These are phyloP conservation scores for Penicillium expansum DNA, from an alignment of 2,329 filamentous ascomycete species.

Conservation along the genomic window DNA sequence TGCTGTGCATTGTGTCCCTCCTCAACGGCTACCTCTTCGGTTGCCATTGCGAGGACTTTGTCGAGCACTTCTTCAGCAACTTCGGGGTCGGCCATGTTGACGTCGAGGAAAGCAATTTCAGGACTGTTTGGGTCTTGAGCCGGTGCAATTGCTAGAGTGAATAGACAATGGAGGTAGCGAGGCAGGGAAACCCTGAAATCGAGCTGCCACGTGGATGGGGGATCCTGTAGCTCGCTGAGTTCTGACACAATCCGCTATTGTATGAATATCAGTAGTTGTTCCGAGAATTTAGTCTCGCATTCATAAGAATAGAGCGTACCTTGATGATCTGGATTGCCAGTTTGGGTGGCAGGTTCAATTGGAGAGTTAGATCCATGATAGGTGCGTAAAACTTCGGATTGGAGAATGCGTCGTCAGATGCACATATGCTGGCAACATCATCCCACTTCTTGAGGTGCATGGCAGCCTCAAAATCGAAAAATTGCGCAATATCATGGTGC, in stretches of 20 bases:
- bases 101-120: background rate
- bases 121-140: no score
- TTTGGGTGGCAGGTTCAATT: background rate
- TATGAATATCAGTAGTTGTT: background rate
- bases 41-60: conserved; percentile 31
- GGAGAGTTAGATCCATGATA: background rate
- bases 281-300: background rate
- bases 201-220: background rate
- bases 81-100: conserved; percentile 11
- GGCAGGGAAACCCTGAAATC: background rate
- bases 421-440: background rate
- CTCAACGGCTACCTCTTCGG: background rate
- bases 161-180: conserved; percentile 4
- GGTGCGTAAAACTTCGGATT: background rate
- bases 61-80: conserved; percentile 37
- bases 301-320: background rate
- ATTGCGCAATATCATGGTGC: background rate
- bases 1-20: background rate
- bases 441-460: background rate
- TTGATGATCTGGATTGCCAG: background rate
- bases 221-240: background rate
- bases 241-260: background rate
- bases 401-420: background rate
- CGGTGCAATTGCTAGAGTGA: background rate
- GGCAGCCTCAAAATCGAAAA: conserved; percentile 3